Evolutionary conservation across 768 basidiomycete genomes (phyloP).

Genomic region (Psilocybe cyanescens): DNA sequence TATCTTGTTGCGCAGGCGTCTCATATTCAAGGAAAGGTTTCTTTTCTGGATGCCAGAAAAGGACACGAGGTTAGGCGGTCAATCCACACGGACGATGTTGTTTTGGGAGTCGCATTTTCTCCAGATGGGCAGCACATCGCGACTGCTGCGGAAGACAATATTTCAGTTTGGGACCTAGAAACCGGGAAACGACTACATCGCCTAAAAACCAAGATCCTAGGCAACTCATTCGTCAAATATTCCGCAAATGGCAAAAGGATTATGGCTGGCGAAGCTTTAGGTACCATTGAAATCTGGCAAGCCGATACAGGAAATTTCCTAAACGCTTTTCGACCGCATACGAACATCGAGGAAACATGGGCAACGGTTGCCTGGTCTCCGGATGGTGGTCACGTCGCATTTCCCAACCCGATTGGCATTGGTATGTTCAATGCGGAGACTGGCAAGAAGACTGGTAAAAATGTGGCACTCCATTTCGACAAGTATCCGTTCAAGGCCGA

Average conservation of each 20-base stretch:
- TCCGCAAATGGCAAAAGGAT: not conserved
- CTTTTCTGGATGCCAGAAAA: not conserved
- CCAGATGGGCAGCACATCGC: not conserved
- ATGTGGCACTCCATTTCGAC: not conserved
- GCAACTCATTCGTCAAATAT: not conserved
- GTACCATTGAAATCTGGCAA: not conserved
- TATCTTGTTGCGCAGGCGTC: not conserved
- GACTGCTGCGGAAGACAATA: not conserved
- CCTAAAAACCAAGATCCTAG: not conserved
- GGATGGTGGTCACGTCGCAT: not conserved
- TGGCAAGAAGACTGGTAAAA: not conserved
- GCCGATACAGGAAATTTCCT: not conserved
- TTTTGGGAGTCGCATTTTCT: not conserved
- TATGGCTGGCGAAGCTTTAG: not conserved
- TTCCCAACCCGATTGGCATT: not conserved
- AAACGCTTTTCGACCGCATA: not conserved
- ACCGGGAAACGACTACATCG: not conserved
- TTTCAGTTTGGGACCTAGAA: slow-evolving; percentile 2
- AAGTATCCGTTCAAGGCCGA: not conserved
- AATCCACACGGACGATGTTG: not conserved
- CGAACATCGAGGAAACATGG: not conserved
- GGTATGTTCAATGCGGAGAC: not conserved
- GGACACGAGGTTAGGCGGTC: not conserved
- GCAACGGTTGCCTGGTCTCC: not conserved
- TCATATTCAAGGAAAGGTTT: not conserved